A percentile compares a stretch with the other conserved stretches of the same genome.
phyloP scores from a whole-genome alignment of 1,284 basidiomycete genomes.

The Irpex sp. region DNA sequence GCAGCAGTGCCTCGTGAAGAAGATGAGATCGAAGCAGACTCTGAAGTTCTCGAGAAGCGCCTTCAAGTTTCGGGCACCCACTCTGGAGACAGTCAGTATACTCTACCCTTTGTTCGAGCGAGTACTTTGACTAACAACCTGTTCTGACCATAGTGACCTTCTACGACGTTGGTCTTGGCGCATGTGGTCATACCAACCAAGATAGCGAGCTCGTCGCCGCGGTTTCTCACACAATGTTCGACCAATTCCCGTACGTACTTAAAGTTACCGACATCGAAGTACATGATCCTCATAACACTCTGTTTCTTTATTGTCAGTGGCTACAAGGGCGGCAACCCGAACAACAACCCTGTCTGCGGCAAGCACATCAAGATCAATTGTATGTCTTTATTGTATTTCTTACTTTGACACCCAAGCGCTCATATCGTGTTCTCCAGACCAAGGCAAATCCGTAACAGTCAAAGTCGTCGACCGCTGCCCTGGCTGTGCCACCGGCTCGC shows the following conservation, averaged over 20 bases:
- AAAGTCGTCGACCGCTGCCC: conserved; percentile 59
- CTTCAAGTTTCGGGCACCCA: not conserved
- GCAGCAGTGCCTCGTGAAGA: not conserved
- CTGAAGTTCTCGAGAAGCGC: not conserved
- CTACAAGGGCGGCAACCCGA: conserved; percentile 51
- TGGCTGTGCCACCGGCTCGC: conserved; percentile 44
- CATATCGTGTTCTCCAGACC: conserved; percentile 33
- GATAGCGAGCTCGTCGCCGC: conserved; percentile 29
- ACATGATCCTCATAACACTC: not conserved
- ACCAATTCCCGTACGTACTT: conserved; percentile 3
- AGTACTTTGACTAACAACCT: not conserved
- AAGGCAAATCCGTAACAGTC: conserved; percentile 47
- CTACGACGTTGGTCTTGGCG: conserved; percentile 28
- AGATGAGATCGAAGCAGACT: not conserved
- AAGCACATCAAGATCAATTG: conserved; percentile 42
- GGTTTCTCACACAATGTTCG: conserved; percentile 12
- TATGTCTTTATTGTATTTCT: conserved; percentile 26
- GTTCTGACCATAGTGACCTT: conserved; percentile 20
- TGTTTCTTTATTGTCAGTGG: conserved; percentile 30
- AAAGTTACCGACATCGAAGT: not conserved
- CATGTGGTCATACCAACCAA: conserved; percentile 25
- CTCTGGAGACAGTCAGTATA: conserved; percentile 3
- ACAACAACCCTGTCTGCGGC: conserved; percentile 60
- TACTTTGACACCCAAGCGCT: conserved; percentile 1
- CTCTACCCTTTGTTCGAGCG: not conserved